Evolutionary conservation across 352 stramenopile genomes (phyloP).

Genomic region (Phytophthora palmivora): DNA sequence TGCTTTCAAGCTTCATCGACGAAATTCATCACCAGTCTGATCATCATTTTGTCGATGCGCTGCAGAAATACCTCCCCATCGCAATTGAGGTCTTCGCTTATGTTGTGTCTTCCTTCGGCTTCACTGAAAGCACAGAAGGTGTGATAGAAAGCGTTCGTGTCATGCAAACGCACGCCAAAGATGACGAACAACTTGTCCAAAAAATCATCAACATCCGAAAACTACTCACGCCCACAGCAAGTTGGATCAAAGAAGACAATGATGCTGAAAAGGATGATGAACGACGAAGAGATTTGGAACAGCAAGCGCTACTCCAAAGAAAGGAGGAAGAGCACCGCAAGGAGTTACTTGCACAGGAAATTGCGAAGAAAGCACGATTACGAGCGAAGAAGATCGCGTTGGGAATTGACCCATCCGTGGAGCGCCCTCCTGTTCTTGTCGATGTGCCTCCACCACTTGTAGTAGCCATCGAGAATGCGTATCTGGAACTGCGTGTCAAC

Average conservation of each 20-base stretch:
- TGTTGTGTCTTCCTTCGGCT: slow-evolving; percentile 57
- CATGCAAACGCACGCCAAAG: slow-evolving; percentile 47
- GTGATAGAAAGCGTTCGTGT: slow-evolving; percentile 55
- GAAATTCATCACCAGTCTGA: not conserved
- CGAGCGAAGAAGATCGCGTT: slow-evolving; percentile 69
- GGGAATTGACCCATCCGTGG: slow-evolving; percentile 55
- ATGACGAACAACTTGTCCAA: slow-evolving; percentile 45
- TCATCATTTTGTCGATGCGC: not conserved
- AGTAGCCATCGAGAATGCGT: slow-evolving; percentile 26
- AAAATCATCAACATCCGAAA: slow-evolving; percentile 57
- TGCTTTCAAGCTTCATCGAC: not conserved
- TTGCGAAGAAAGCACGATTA: slow-evolving; percentile 45
- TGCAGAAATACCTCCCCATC: slow-evolving; percentile 57
- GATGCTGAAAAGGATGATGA: slow-evolving; percentile 53
- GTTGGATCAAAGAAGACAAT: slow-evolving; percentile 62
- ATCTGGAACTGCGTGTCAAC: slow-evolving; percentile 50
- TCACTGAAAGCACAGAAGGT: slow-evolving; percentile 49
- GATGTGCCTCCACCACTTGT: slow-evolving; percentile 38
- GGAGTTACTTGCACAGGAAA: slow-evolving; percentile 45
- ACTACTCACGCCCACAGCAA: slow-evolving; percentile 54
- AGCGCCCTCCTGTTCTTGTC: slow-evolving; percentile 47
- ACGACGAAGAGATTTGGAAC: slow-evolving; percentile 36
- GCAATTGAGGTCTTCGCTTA: slow-evolving; percentile 49
- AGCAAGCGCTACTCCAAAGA: slow-evolving; percentile 29
- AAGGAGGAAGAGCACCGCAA: slow-evolving; percentile 40